Conservation (phyloP, 2,329 filamentous ascomycete species). For the Neobulgaria alba region DNA sequence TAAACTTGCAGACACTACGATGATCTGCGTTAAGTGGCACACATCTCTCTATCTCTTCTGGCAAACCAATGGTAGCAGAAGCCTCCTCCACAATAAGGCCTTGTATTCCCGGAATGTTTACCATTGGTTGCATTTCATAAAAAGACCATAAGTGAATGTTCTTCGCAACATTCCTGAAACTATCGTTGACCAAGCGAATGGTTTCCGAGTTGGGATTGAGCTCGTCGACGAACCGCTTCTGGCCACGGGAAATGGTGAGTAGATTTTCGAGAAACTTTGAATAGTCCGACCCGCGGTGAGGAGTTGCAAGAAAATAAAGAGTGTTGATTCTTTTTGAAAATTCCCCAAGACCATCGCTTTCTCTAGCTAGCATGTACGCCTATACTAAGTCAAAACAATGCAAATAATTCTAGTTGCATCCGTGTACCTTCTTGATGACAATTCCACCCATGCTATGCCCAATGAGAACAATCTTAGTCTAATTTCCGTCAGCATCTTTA, state of each 20-base stretch:
- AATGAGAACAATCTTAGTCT: slow-evolving; percentile 27
- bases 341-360: slow-evolving; percentile 6
- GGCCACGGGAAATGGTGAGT: slow-evolving; percentile 2
- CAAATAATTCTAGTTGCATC: not conserved
- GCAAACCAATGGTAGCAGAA: slow-evolving; percentile 26
- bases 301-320: slow-evolving; percentile 29
- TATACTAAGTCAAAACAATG: slow-evolving; percentile 2
- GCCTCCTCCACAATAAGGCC: slow-evolving; percentile 23
- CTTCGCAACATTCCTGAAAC: slow-evolving; percentile 25
- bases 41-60: slow-evolving; percentile 23
- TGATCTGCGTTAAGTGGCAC: slow-evolving; percentile 26
- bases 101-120: slow-evolving; percentile 2
- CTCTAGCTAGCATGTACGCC: slow-evolving; percentile 23
- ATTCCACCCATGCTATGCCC: slow-evolving; percentile 31
- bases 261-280: slow-evolving; percentile 18
- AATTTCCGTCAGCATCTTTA: not conserved
- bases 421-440: slow-evolving; percentile 24
- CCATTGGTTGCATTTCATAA: slow-evolving; percentile 28
- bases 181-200: slow-evolving; percentile 29
- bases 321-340: slow-evolving; percentile 19
- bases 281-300: slow-evolving; percentile 27
- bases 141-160: slow-evolving; percentile 30
- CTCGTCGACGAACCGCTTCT: slow-evolving; percentile 22
- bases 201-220: slow-evolving; percentile 15
- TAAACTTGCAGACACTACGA: slow-evolving; percentile 27